Evolutionary conservation across 2,329 filamentous ascomycete genomes (phyloP).

Genomic region (Aspergillus transmontanensis): DNA sequence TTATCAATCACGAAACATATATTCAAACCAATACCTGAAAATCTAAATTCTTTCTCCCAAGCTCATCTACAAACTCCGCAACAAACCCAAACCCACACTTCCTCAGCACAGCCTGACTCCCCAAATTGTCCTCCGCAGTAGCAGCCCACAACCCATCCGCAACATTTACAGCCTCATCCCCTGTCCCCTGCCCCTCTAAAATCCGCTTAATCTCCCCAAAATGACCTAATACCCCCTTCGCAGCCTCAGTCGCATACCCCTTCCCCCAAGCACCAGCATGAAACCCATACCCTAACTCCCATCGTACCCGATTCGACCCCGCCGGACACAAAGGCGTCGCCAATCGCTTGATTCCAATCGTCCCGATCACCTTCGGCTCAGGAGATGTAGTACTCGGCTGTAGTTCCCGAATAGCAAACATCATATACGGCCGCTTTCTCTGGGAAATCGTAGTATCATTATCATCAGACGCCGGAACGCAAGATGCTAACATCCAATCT

Average conservation of each 20-base stretch:
- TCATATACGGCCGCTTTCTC: not conserved
- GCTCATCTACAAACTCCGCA: conserved; percentile 12
- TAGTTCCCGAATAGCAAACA: not conserved
- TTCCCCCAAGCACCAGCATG: conserved; percentile 57
- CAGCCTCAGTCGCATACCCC: conserved; percentile 61
- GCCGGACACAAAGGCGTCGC: not conserved
- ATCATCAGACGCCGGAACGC: not conserved
- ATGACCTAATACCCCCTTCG: conserved; percentile 51
- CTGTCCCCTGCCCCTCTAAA: conserved; percentile 38
- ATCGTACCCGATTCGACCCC: not conserved
- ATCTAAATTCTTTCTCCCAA: conserved; percentile 10
- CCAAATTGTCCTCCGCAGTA: conserved; percentile 52
- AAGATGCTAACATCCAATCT: not conserved
- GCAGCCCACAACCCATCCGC: conserved; percentile 45
- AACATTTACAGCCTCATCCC: conserved; percentile 11
- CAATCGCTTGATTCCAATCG: conserved; percentile 6
- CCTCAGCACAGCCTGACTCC: conserved; percentile 59
- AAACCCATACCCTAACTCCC: conserved; percentile 61
- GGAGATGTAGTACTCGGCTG: not conserved
- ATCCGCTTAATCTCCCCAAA: not conserved
- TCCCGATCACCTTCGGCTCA: conserved; percentile 5
- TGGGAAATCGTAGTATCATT: not conserved
- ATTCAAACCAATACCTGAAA: conserved; percentile 4
- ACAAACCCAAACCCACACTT: conserved; percentile 36
- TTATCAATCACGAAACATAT: not conserved